Conservation (phyloP, 164 flowering plant species). For the Saururus chinensis region DNA sequence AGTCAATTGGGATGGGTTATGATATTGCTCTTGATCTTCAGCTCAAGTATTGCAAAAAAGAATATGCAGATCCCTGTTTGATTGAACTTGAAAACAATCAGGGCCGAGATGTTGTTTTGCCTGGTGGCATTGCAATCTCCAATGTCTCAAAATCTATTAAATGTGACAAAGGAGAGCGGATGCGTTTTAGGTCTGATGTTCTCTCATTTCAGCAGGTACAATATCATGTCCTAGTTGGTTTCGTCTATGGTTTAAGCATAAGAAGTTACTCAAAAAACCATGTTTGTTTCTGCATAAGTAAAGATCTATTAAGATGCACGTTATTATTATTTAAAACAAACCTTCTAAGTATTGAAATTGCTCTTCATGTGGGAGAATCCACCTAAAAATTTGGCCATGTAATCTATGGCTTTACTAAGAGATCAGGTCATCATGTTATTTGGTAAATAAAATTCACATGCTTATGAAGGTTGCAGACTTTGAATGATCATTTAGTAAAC, state of each 20-base stretch:
- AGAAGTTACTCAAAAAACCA: too few species aligned
- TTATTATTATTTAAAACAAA: too few species aligned
- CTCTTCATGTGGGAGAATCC: too few species aligned
- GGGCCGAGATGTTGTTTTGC: conserved; percentile 52
- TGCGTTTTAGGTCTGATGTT: conserved; percentile 77
- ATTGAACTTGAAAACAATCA: conserved; percentile 59
- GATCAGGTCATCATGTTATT: too few species aligned
- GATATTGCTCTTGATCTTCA: conserved; percentile 67
- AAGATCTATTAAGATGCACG: too few species aligned
- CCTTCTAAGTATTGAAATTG: not conserved
- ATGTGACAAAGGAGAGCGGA: conserved; percentile 95
- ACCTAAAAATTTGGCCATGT: not conserved
- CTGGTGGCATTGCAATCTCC: conserved; percentile 58
- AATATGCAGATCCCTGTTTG: conserved; percentile 35
- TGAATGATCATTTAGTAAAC: too few species aligned
- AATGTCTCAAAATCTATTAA: conserved; percentile 67
- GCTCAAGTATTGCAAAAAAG: conserved; percentile 69
- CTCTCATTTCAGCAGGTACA: conserved; percentile 82
- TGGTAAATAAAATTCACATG: not conserved
- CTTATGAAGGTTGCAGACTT: not conserved
- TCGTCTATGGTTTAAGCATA: not conserved
- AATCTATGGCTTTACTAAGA: too few species aligned
- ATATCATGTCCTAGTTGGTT: not conserved
- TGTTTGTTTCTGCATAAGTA: not conserved
- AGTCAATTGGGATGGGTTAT: conserved; percentile 74